Conservation (phyloP, 2,329 filamentous ascomycete species). For the Scopulariopsis brevicaulis region DNA sequence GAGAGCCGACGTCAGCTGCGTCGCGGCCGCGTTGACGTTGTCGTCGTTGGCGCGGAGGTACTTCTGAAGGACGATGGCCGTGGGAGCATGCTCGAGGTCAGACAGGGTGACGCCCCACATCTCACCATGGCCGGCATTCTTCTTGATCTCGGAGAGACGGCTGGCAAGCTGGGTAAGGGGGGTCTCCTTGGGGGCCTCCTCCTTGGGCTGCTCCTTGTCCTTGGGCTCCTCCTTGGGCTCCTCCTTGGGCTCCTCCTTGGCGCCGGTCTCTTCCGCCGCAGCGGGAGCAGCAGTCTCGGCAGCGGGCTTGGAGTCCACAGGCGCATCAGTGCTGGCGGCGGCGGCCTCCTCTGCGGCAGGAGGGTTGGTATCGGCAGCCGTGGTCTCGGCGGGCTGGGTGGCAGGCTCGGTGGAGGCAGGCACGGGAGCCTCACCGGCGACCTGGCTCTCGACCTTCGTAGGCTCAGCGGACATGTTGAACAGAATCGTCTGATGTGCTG, state of each 20-base stretch:
- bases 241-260: slow-evolving; percentile 15
- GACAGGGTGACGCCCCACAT: slow-evolving; percentile 76
- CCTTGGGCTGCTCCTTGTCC: slow-evolving; percentile 1
- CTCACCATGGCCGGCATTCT: slow-evolving; percentile 53
- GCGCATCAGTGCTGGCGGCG: not conserved
- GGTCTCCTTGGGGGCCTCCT: slow-evolving; percentile 8
- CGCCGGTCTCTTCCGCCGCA: not conserved
- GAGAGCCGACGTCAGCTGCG: slow-evolving; percentile 69
- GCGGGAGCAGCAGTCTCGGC: slow-evolving; percentile 1
- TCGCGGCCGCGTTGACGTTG: slow-evolving; percentile 60
- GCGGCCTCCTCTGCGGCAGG: not conserved
- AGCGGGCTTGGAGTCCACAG: slow-evolving; percentile 7
- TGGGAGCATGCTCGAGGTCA: slow-evolving; percentile 54
- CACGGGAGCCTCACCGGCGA: not conserved
- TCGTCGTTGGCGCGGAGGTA: slow-evolving; percentile 84
- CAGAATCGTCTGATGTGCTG: not conserved
- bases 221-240: slow-evolving; percentile 11
- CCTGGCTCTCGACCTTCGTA: not conserved
- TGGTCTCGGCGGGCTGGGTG: not conserved
- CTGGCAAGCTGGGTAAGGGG: slow-evolving; percentile 38
- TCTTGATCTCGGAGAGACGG: slow-evolving; percentile 45
- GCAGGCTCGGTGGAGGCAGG: not conserved
- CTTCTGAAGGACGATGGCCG: slow-evolving; percentile 80
- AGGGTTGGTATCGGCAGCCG: slow-evolving; percentile 5
- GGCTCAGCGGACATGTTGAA: not conserved